phyloP scores from a whole-genome alignment of 2,329 filamentous ascomycete species.

The Pseudogymnoascus sp. region DNA sequence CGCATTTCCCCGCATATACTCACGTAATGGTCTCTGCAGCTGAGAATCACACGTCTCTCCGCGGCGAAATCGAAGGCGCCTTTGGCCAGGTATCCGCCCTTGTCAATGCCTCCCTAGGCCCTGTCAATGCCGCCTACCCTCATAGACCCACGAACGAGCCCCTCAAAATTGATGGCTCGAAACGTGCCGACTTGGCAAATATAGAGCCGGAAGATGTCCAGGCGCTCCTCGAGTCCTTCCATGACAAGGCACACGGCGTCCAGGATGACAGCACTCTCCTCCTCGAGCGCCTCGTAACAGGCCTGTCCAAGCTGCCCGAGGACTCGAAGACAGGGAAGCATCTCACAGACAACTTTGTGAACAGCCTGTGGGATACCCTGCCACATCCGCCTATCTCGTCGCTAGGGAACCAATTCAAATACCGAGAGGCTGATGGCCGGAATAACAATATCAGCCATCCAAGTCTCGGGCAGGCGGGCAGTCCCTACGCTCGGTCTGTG shows the following conservation, averaged over 20 bases:
- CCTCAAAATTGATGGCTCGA: slow-evolving; percentile 18
- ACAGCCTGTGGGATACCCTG: slow-evolving; percentile 61
- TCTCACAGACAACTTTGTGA: slow-evolving; percentile 60
- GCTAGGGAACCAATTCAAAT: slow-evolving; percentile 53
- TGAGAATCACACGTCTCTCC: slow-evolving; percentile 7
- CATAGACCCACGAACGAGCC: slow-evolving; percentile 28
- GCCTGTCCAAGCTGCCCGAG: slow-evolving; percentile 23
- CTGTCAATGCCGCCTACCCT: slow-evolving; percentile 29
- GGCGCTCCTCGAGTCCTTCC: slow-evolving; percentile 54
- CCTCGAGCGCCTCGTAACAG: slow-evolving; percentile 59
- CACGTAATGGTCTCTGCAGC: background rate
- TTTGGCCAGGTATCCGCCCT: slow-evolving; percentile 32
- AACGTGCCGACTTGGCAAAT: slow-evolving; percentile 34
- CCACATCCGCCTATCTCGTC: slow-evolving; percentile 65
- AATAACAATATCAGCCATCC: slow-evolving; percentile 63
- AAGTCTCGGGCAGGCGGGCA: slow-evolving; percentile 57
- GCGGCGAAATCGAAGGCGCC: slow-evolving; percentile 28
- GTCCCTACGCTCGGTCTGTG: slow-evolving; percentile 58
- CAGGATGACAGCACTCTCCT: slow-evolving; percentile 70
- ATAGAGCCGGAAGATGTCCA: slow-evolving; percentile 42
- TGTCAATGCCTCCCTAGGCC: slow-evolving; percentile 33
- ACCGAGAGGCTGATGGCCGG: slow-evolving; percentile 61
- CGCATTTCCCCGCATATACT: background rate
- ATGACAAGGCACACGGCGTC: slow-evolving; percentile 53
- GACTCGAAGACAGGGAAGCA: slow-evolving; percentile 22